Evolutionary conservation across 148 eudicot species (phyloP), one percentile per base, ranked within the genome.

Genomic region (Pharnaceum exiguum): DNA sequence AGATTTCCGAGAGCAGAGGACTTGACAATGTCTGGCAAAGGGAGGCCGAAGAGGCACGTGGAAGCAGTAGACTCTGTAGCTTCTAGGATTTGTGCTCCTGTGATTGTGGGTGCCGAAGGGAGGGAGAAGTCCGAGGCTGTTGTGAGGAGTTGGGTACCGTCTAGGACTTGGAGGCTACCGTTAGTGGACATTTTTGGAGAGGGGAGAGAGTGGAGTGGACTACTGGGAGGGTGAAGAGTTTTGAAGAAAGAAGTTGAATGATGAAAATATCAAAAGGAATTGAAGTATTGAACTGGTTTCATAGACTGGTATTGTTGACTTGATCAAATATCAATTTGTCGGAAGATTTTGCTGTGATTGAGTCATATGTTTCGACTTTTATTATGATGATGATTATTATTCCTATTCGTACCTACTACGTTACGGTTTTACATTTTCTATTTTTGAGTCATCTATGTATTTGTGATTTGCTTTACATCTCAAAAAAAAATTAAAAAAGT

Each of bases 81-180:
- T 19, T 71, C 66, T 28, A 82, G 63, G 16, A 82, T 58, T 32
- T 44, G 45, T 36, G 63, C 60, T 4, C 69, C 83, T 25, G 66
- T 12, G 38, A 69, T 26, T n/a, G 24, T 38, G 32, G 46, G 6
- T 2, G 60, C 48, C 6, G 59, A 73, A 59, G 76, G 73, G 27
- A 67, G 22, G 5, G 77, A 45, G 29, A 60, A 27, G 22, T 68
- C 75, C 57, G 47, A 59, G 53, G 66, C 47, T 36, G 26, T 18
- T n/a, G n/a, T n/a, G n/a, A n/a, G n/a, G 7, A 82, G 77, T 17
- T 53, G 64, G 0, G 69, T 16, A 1, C 84, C 87, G 71, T 82
- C 87, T 45, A 82, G 56, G 24, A 82, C 76, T 60, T 65, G 71
- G 37, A 82, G 57, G 36, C 77, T 75, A 17, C 48, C 79, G 55